phyloP scores from a whole-genome alignment of 176 grass and related monocot genomes.

The Avena sativa region DNA sequence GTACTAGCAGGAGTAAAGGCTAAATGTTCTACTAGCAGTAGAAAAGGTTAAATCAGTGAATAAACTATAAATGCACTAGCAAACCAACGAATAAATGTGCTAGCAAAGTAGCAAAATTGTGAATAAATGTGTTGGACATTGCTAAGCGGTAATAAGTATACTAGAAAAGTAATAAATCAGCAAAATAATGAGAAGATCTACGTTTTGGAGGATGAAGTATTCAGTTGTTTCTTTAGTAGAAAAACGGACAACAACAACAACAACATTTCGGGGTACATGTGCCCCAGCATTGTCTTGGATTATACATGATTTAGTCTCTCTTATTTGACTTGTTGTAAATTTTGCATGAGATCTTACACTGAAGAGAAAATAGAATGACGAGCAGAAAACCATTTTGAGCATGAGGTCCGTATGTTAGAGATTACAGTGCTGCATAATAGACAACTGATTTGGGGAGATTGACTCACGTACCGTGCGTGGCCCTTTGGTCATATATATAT shows the following conservation, averaged over 20 bases:
- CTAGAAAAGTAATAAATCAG: not conserved
- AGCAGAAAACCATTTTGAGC: not conserved
- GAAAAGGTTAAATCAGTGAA: constrained; percentile 15
- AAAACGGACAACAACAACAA: not conserved
- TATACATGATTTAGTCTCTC: not conserved
- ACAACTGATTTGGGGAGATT: too few relatives aligned
- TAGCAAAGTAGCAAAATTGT: not conserved
- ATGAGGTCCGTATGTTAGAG: not conserved
- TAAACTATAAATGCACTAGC: not conserved
- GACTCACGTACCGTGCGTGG: too few relatives aligned
- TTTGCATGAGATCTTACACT: constrained; percentile 26
- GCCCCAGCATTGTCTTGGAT: not conserved
- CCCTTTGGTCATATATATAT: too few relatives aligned
- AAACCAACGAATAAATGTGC: not conserved
- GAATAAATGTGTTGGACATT: not conserved
- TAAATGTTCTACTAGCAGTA: not conserved
- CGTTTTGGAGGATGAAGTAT: not conserved
- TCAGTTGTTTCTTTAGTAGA: not conserved
- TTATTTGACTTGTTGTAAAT: not conserved
- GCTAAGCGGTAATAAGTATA: not conserved
- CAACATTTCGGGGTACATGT: not conserved
- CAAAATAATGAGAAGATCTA: not conserved
- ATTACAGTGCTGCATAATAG: not conserved
- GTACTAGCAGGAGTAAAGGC: not conserved
- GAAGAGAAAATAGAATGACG: not conserved